phyloP scores from a whole-genome alignment of 164 flowering plant species.

The Kingdonia uniflora region DNA sequence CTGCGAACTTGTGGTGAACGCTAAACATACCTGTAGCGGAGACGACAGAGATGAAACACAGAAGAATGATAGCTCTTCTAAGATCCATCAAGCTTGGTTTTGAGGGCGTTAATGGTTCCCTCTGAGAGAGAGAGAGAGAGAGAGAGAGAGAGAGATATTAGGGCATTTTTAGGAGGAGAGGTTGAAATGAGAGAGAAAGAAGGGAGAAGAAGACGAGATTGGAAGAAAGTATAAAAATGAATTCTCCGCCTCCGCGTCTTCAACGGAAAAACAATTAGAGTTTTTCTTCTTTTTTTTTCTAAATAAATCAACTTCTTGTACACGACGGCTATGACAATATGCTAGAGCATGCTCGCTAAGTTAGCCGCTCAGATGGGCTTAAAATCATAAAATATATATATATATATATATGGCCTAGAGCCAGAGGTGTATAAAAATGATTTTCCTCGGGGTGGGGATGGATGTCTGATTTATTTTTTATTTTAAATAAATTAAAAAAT shows the following conservation, averaged over 20 bases:
- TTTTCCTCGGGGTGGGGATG: too few relatives aligned
- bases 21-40: constrained; percentile 23
- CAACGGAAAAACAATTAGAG: constrained; percentile 8
- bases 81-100: neutral
- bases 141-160: neutral
- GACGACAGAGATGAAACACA: neutral
- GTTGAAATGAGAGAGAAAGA: neutral
- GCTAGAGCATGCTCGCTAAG: too few relatives aligned
- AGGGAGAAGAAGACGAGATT: neutral
- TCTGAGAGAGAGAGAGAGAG: neutral
- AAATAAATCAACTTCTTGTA: too few relatives aligned
- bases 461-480: too few relatives aligned
- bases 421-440: too few relatives aligned
- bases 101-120: neutral
- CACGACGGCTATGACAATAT: too few relatives aligned
- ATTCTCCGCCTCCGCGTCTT: constrained; percentile 6
- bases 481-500: too few relatives aligned
- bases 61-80: neutral
- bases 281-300: too few relatives aligned
- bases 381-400: too few relatives aligned
- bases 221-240: neutral
- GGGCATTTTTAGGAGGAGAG: neutral
- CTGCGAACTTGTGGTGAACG: constrained; percentile 48
- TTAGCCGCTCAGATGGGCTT: too few relatives aligned
- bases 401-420: too few relatives aligned